Evolutionary conservation across 1,284 basidiomycete species (phyloP).

Genomic region (Inonotus hispidus): DNA sequence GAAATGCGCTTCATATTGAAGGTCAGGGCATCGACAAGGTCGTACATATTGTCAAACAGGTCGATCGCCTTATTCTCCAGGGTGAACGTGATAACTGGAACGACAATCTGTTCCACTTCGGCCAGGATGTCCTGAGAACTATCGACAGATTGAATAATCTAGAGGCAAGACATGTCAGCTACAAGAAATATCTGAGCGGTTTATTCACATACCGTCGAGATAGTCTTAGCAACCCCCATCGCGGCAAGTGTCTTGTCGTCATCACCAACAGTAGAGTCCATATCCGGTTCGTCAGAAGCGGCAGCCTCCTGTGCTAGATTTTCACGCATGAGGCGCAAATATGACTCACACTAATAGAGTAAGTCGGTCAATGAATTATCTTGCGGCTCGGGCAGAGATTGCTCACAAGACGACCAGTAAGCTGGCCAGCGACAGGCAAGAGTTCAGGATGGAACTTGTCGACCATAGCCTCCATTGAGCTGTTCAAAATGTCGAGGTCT

Average conservation of each 20-base stretch:
- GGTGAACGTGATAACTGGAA: slow-evolving; percentile 76
- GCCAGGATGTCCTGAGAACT: slow-evolving; percentile 70
- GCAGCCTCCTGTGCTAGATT: slow-evolving; percentile 50
- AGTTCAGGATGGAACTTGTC: slow-evolving; percentile 82
- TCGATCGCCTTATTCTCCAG: slow-evolving; percentile 74
- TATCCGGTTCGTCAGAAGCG: slow-evolving; percentile 38
- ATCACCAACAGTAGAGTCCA: slow-evolving; percentile 39
- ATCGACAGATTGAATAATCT: slow-evolving; percentile 73
- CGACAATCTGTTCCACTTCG: slow-evolving; percentile 77
- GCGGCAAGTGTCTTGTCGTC: slow-evolving; percentile 84
- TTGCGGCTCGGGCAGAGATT: neutral
- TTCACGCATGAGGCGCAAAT: slow-evolving; percentile 72
- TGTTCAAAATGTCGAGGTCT: slow-evolving; percentile 82
- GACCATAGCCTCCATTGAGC: slow-evolving; percentile 82
- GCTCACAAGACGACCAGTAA: slow-evolving; percentile 71
- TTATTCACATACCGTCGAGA: slow-evolving; percentile 53
- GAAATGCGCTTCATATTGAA: slow-evolving; percentile 78
- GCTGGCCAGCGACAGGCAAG: slow-evolving; percentile 80
- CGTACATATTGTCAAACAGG: slow-evolving; percentile 85
- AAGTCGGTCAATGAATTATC: neutral
- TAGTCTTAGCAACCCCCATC: slow-evolving; percentile 81
- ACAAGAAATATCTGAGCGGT: neutral
- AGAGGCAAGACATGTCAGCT: neutral
- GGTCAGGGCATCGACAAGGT: slow-evolving; percentile 80
- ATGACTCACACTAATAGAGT: slow-evolving; percentile 64